Evolutionary conservation across 805 yeast species (phyloP), one percentile per base, ranked within the genome.

Genomic region (Metschnikowia continentalis): DNA sequence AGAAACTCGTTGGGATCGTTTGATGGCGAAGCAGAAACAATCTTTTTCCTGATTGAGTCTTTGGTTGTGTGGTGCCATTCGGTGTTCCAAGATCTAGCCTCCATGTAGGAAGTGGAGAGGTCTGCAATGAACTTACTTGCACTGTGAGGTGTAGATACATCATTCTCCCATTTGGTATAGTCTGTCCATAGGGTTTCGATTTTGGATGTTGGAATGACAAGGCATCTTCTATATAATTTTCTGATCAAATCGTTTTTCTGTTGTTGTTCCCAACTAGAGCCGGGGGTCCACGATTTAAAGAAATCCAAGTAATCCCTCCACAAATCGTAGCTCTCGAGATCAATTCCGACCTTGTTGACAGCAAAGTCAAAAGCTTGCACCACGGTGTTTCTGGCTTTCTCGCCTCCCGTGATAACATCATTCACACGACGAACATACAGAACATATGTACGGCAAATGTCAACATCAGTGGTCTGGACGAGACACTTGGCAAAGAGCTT

Each of bases 221-320:
- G 74, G 55, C 86, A 82, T 52, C 79, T 79, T 57, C 86, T 81
- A 66, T 85, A 89, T 4, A 86, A 76, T 54, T 82, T 83, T 59
- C 98, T 77, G 43, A 87, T 79, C 61, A 84, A 72, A 61, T 89
- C 96, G 61, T 80, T 77, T 56, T 88, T 85, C 59, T 87, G 91
- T 63, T 87, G 90, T 55, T 82, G 85, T 63, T 92, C 98, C 86
- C 92, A 89, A 41, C 84, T 81, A 35, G 84, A 82, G 15, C 81
- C 76, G 2, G 96, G 91, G 45, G 82, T 82, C 92, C 94, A 88
- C 33, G 79, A 72, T 56, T 82, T 84, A 54, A 90, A 76, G 61
- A 90, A 90, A 8, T 78, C 83, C n/a, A 94, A 64, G 63, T 89
- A 94, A 58, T 88, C 94, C 44, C 77, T 74, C 96, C 97, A 92